These are phyloP conservation scores for Trichophyton rubrum DNA, from an alignment of 2,329 filamentous ascomycete genomes.

Conservation along the genomic window DNA sequence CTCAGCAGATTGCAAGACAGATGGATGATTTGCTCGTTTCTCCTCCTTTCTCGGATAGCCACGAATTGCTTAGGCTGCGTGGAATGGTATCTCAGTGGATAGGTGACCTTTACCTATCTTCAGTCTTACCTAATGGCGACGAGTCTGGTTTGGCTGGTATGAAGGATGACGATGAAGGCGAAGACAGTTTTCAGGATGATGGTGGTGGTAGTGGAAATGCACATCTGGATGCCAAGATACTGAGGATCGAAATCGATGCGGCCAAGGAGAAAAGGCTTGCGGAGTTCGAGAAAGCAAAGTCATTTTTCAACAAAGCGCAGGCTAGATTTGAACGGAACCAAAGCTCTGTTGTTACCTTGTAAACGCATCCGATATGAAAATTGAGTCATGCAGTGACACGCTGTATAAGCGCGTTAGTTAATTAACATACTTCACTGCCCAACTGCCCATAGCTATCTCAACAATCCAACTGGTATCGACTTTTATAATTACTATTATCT, in stretches of 20 bases:
- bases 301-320: constrained; percentile 25
- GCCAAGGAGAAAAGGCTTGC: constrained; percentile 23
- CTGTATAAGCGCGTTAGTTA: too few species aligned
- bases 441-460: too few species aligned
- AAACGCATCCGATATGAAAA: too few species aligned
- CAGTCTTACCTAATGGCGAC: constrained; percentile 18
- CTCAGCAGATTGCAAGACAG: constrained; percentile 51
- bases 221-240: constrained; percentile 17
- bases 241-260: constrained; percentile 22
- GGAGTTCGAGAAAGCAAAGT: constrained; percentile 23
- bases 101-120: constrained; percentile 47
- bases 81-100: constrained; percentile 66
- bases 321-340: constrained; percentile 22
- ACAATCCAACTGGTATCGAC: too few species aligned
- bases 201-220: constrained; percentile 14
- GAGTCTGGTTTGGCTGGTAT: constrained; percentile 1
- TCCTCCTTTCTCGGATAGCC: constrained; percentile 56
- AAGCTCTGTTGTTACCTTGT: constrained; percentile 11
- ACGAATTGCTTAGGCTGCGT: constrained; percentile 55
- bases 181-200: background rate
- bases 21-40: constrained; percentile 61
- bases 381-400: too few species aligned
- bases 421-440: too few species aligned
- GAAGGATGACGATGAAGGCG: constrained; percentile 1
- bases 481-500: too few species aligned